Percentiles rank a stretch among this genome's conserved stretches.
phyloP scores from a whole-genome alignment of 1,284 basidiomycete genomes.

The Heterobasidion annosum region DNA sequence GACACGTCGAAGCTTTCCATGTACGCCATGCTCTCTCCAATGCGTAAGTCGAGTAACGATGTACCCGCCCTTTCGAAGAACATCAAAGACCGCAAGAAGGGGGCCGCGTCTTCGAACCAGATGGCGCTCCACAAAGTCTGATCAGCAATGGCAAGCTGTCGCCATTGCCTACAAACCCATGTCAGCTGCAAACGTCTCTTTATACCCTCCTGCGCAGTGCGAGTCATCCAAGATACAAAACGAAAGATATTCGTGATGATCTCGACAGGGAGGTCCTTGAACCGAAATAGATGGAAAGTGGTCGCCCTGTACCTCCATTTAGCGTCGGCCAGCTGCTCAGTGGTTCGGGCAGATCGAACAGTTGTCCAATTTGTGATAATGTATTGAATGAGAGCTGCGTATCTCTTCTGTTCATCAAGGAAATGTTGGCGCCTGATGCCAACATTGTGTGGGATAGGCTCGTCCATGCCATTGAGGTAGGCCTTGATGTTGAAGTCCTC shows the following conservation, averaged over 20 bases:
- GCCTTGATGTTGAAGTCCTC: too few relatives aligned
- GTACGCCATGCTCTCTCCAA: constrained; percentile 29
- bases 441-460: too few relatives aligned
- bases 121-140: constrained; percentile 52
- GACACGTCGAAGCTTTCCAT: not conserved
- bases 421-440: too few relatives aligned
- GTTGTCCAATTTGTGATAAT: too few relatives aligned
- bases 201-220: constrained; percentile 23
- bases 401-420: too few relatives aligned
- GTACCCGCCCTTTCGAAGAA: constrained; percentile 46
- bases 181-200: constrained; percentile 37
- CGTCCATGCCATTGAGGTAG: too few relatives aligned
- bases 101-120: constrained; percentile 41
- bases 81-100: constrained; percentile 37
- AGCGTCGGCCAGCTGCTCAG: too few relatives aligned
- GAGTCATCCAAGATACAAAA: constrained; percentile 38
- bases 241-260: constrained; percentile 56
- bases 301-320: too few relatives aligned
- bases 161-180: constrained; percentile 50
- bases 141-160: constrained; percentile 35
- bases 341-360: too few relatives aligned
- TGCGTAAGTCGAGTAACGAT: constrained; percentile 44
- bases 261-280: constrained; percentile 54
- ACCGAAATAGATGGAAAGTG: constrained; percentile 38
- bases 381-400: too few relatives aligned